phyloP scores from a whole-genome alignment of 768 basidiomycete species.

The Suillus subalutaceus region DNA sequence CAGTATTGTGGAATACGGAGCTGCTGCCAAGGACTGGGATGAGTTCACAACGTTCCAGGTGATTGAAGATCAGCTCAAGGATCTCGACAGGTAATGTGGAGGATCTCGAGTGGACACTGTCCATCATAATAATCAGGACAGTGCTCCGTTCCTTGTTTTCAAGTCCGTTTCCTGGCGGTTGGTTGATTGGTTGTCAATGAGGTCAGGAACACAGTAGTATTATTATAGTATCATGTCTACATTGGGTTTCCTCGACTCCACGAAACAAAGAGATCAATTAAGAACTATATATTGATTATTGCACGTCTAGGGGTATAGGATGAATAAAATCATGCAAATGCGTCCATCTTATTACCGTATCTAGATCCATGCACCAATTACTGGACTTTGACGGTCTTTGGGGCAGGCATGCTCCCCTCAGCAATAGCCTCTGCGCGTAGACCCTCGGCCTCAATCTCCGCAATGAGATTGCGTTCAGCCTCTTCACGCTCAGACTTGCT shows the following conservation, averaged over 20 bases:
- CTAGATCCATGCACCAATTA: constrained; percentile 12
- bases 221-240: not conserved
- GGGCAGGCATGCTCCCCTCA: constrained; percentile 28
- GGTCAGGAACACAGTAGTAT: not conserved
- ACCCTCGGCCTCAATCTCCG: constrained; percentile 76
- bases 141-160: not conserved
- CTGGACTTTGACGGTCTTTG: constrained; percentile 32
- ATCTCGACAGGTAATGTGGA: constrained; percentile 39
- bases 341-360: constrained; percentile 4
- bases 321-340: constrained; percentile 8
- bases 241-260: not conserved
- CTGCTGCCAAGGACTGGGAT: constrained; percentile 25
- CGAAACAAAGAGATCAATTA: not conserved
- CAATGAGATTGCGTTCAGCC: constrained; percentile 65
- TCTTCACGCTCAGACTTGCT: constrained; percentile 53
- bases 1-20: constrained; percentile 31
- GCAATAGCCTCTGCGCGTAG: constrained; percentile 66
- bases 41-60: constrained; percentile 32
- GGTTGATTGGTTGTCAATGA: too few species aligned
- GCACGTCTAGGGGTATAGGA: constrained; percentile 14
- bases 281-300: constrained; percentile 14
- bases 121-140: not conserved
- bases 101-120: not conserved
- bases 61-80: constrained; percentile 33
- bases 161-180: not conserved